phyloP scores from a whole-genome alignment of 2,329 filamentous ascomycete genomes.

The Podosphaera fusca region DNA sequence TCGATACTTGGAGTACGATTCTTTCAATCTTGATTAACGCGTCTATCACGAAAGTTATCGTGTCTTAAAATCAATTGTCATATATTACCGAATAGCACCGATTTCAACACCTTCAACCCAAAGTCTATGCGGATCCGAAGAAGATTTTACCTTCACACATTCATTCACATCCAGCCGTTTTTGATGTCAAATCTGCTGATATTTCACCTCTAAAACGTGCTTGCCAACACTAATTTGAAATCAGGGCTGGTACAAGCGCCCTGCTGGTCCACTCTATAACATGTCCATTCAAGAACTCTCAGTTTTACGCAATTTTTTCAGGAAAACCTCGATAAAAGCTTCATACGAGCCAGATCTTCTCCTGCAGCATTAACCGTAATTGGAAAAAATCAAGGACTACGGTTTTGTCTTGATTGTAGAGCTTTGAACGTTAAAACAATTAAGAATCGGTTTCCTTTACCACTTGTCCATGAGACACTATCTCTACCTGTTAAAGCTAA shows the following conservation, averaged over 20 bases:
- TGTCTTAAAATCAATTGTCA: too few species aligned
- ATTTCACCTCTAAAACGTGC: not conserved
- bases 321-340: constrained; percentile 2
- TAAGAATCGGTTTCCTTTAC: constrained; percentile 1
- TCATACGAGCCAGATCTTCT: not conserved
- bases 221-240: not conserved
- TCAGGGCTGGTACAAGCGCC: not conserved
- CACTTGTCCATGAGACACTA: not conserved
- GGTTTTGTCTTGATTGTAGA: constrained; percentile 2
- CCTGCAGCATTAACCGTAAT: not conserved
- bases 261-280: not conserved
- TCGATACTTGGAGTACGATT: too few species aligned
- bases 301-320: not conserved
- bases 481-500: not conserved
- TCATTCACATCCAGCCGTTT: not conserved
- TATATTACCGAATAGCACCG: too few species aligned
- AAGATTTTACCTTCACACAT: not conserved
- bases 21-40: too few species aligned
- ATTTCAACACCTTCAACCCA: not conserved
- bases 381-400: not conserved
- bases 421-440: constrained; percentile 1
- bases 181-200: not conserved
- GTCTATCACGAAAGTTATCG: too few species aligned
- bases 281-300: not conserved
- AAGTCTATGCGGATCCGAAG: not conserved